These are phyloP conservation scores for Saccharomyces pastorianus DNA, from an alignment of 1,139 yeast species.

Conservation along the genomic window DNA sequence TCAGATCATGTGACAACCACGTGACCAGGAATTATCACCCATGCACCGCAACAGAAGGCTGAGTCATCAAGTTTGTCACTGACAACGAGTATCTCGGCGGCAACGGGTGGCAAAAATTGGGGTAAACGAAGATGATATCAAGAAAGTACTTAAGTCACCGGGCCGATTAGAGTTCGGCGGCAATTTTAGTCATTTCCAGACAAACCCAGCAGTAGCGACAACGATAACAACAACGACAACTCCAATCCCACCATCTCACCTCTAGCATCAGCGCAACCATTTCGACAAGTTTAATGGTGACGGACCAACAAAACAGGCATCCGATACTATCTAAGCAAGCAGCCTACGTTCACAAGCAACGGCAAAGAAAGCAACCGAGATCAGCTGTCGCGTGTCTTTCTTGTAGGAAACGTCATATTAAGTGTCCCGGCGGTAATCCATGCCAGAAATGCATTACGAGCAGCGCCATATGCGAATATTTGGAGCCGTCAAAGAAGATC, in stretches of 20 bases:
- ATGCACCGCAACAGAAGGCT: not conserved
- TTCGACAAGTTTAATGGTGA: not conserved
- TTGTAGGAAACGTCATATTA: constrained; percentile 67
- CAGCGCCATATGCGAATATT: constrained; percentile 59
- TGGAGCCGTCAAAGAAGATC: constrained; percentile 69
- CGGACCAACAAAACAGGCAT: not conserved
- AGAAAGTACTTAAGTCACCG: not conserved
- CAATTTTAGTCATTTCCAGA: not conserved
- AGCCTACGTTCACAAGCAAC: not conserved
- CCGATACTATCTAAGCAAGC: not conserved
- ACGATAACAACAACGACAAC: too few species aligned
- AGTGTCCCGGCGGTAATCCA: constrained; percentile 78
- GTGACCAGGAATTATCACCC: not conserved
- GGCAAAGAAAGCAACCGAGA: constrained; percentile 8
- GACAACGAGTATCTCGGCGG: not conserved
- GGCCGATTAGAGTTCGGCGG: not conserved
- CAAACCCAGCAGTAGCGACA: not conserved
- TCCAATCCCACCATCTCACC: not conserved
- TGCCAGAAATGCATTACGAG: constrained; percentile 59
- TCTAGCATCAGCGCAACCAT: not conserved
- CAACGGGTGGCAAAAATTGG: not conserved
- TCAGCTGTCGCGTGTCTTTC: constrained; percentile 44
- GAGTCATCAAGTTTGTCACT: not conserved
- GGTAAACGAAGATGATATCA: not conserved
- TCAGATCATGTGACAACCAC: not conserved